These are phyloP conservation scores for Linnemannia schmuckeri DNA, from an alignment of 192 early-diverging fungal genomes.

Conservation along the genomic window DNA sequence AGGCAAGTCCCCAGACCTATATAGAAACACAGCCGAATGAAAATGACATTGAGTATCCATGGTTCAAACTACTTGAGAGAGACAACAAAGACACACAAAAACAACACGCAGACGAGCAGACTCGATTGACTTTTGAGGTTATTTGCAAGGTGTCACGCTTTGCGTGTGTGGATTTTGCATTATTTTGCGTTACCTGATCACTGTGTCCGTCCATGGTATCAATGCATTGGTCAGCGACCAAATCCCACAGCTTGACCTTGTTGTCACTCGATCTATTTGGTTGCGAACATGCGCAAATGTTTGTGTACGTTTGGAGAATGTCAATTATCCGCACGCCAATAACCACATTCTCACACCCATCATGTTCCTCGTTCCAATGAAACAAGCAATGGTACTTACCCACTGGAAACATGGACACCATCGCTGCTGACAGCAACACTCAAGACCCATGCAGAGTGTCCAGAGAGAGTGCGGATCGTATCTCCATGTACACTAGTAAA, in stretches of 20 bases:
- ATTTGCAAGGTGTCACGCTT: background rate
- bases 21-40: background rate
- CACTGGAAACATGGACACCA: slow-evolving; percentile 74
- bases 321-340: background rate
- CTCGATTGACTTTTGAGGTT: background rate
- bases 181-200: slow-evolving; percentile 71
- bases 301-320: background rate
- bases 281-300: background rate
- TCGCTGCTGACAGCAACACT: slow-evolving; percentile 76
- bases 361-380: background rate
- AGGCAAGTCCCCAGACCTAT: slow-evolving; percentile 87
- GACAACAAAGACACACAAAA: background rate
- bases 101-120: background rate
- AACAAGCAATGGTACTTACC: slow-evolving; percentile 32
- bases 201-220: slow-evolving; percentile 84
- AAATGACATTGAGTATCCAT: background rate
- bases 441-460: slow-evolving; percentile 86
- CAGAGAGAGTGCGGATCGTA: slow-evolving; percentile 77
- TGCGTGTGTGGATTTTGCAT: background rate
- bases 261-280: slow-evolving; percentile 74
- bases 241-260: slow-evolving; percentile 88
- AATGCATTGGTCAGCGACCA: slow-evolving; percentile 75
- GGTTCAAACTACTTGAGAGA: background rate
- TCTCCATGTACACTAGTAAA: slow-evolving; percentile 85
- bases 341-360: too few relatives aligned